These are phyloP conservation scores for Sporothrix globosa DNA, from an alignment of 2,329 filamentous ascomycete genomes.

Conservation along the genomic window DNA sequence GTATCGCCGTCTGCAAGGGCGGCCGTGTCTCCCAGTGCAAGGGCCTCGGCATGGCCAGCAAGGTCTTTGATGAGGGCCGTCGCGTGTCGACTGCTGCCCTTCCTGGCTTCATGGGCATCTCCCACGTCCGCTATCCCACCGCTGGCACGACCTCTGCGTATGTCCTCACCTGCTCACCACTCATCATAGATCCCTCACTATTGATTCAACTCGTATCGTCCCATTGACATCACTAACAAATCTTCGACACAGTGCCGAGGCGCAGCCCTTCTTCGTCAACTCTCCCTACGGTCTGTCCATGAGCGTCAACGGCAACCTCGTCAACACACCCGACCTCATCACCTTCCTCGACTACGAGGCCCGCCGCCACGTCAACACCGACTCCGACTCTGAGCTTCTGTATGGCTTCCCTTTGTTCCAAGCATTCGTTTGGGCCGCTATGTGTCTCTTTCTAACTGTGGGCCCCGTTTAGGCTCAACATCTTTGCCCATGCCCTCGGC, in stretches of 20 bases:
- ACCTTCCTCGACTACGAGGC: conserved; percentile 75
- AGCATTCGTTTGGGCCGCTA: not conserved
- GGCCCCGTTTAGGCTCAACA: conserved; percentile 67
- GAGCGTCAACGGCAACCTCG: conserved; percentile 85
- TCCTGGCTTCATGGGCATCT: conserved; percentile 79
- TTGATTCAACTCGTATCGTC: not conserved
- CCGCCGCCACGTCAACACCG: conserved; percentile 86
- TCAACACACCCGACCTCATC: conserved; percentile 72
- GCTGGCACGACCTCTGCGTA: conserved; percentile 70
- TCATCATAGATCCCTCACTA: too few species aligned
- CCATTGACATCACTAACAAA: not conserved
- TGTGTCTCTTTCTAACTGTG: not conserved
- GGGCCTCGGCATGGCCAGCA: conserved; percentile 76
- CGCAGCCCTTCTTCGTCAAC: conserved; percentile 93
- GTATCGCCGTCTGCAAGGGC: conserved; percentile 75
- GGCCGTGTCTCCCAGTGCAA: conserved; percentile 88
- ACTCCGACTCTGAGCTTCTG: conserved; percentile 84
- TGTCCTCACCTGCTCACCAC: not conserved
- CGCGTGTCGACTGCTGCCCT: conserved; percentile 65
- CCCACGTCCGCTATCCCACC: conserved; percentile 86
- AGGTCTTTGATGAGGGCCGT: conserved; percentile 78
- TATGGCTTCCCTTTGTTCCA: not conserved
- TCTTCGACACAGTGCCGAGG: conserved; percentile 66
- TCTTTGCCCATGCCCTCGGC: conserved; percentile 82
- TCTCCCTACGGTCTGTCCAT: conserved; percentile 80